Base-by-base conservation (phyloP, 495 filamentous ascomycete genomes). In the Eremomyces bilateralis region DNA sequence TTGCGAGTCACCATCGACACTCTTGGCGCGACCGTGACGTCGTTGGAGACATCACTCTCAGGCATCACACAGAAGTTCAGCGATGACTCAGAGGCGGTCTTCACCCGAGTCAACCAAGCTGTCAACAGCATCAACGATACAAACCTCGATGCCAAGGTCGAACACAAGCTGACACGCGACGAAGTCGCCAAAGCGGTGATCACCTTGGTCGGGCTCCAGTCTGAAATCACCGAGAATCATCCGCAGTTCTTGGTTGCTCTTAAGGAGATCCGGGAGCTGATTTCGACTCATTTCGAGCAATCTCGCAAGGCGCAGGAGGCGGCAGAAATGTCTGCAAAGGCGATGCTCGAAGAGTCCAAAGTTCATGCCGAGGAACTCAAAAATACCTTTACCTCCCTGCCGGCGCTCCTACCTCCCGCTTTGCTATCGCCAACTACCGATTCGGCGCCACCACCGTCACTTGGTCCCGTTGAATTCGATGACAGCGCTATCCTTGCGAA, bases 1-100 rank as follows among this genome's bases (percentile, higher is more conserved):
- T 71, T 94, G 29, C 79, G 72, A 45, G 53, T 76, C 1, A 68
- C 84, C 3, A 73, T 90, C 41, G 81, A 91, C 38, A 76, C 76
- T 6, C 76, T 94, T 44, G 77, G 80, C 12, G 64, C 69, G n/a
- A 70, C 72, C 18, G 67, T 59, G 16, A 49, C 51, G 8, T 39
- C 40, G 3, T 43, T 58, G 33, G 38, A 44, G 10, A 34, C 41
- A 15, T 40, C 47, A 0, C 48, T 91, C 36, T 79, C 71, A n/a
- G 80, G 90, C 22, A 71, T 72, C 0, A 69, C 80, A 25, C 80
- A 91, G 50, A 80, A 80, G 40, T 73, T 84, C 61, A 66, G 74
- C 29, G 74, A 73, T 37, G 80, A 88, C 21, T 80, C 80, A 3
- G 80, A 80, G 57, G 76, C 74, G 0, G 77, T 92, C 29, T 78